Conservation (phyloP, 202 grass and related monocot genomes). For the Cymbopogon flexuosus region DNA sequence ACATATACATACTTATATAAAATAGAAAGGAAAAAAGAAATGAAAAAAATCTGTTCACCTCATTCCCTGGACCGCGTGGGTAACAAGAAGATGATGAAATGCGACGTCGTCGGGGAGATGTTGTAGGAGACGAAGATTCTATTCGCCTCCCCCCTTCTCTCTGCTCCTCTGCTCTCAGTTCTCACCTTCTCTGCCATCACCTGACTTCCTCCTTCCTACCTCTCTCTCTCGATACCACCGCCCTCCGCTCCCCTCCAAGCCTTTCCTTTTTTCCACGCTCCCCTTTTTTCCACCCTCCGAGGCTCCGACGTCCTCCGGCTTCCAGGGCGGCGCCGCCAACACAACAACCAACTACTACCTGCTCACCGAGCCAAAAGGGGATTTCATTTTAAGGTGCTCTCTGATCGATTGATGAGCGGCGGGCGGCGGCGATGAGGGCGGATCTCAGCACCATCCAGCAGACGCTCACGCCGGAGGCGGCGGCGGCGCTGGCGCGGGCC, state of each 20-base stretch:
- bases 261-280: no score
- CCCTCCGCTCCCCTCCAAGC: slow-evolving; percentile 24
- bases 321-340: neutral
- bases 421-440: slow-evolving; percentile 59
- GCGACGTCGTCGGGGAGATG: neutral
- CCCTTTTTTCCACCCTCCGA: neutral
- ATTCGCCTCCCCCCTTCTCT: slow-evolving; percentile 38
- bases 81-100: neutral
- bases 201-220: neutral
- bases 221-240: slow-evolving; percentile 19
- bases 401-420: slow-evolving; percentile 46
- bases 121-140: slow-evolving; percentile 46
- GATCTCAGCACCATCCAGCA: slow-evolving; percentile 94
- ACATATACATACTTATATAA: neutral
- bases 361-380: neutral
- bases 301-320: neutral
- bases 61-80: slow-evolving; percentile 15
- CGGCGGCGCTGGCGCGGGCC: slow-evolving; percentile 55
- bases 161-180: neutral
- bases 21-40: neutral
- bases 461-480: slow-evolving; percentile 73
- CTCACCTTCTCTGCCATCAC: neutral
- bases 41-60: slow-evolving; percentile 36
- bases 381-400: neutral
- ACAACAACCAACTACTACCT: neutral